Evolutionary conservation across 257 asterid species (phyloP), one percentile per base, ranked within the genome.

Genomic region (Penstemon davidsonii): DNA sequence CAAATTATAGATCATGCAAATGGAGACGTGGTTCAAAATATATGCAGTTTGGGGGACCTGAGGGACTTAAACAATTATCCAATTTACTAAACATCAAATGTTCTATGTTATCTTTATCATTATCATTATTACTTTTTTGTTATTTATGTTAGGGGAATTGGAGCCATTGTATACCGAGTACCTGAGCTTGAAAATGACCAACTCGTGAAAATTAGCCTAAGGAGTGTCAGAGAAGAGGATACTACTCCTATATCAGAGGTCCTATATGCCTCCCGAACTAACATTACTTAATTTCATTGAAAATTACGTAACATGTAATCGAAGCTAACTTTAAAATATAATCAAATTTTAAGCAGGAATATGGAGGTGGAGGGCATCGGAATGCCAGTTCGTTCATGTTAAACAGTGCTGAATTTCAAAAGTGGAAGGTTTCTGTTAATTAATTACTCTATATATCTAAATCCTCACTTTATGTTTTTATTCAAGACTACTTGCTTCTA

Each of bases 201-300:
- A 0, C 59, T 81, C 55, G 62, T 90, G 80, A 92, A 92, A 72
- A 79, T 92, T 74, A 92, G 98, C 88, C 78, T 92, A 60, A 78
- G 98, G 81, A 92, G 98, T 72, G 58, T 83, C 56, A 63, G 55
- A 5, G 77, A 57, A 3, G 97, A 81, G 82, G 98, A 92, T 71
- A 92, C 98, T 37, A 90, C 98, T 67, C 64, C 75, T 69, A 90
- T 92, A 76, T 90, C 98, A 41, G 77, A 86, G 95, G 98, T 85
- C 54, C 64, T 67, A 64, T 25, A 11, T 25, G 3, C 67, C 67
- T 52, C 59, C 42, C 10, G 37, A 45, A 8, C 41, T 45, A 25
- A 25, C 33, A 25, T 2, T 25, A 25, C 33, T 25, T 25, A 25
- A 1, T 39, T 52, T 46, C 10, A 6, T 60, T 61, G 44, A 44